Percentiles rank a stretch among this genome's conserved stretches.
These are phyloP conservation scores for Cutaneotrichosporon sp. DNA, from an alignment of 1,284 basidiomycete species.

Conservation along the genomic window DNA sequence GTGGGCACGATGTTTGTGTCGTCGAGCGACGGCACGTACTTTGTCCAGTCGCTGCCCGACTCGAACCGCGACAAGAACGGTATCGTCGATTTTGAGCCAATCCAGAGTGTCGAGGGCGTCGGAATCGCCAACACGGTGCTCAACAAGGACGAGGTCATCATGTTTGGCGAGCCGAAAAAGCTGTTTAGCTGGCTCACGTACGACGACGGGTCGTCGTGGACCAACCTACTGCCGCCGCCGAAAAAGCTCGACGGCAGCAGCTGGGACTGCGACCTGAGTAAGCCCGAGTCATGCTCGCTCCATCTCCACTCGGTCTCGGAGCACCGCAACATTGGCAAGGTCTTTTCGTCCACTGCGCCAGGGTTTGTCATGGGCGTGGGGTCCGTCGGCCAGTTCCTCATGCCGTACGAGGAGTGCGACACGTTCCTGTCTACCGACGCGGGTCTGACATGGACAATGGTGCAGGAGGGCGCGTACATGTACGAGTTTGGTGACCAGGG, in stretches of 20 bases:
- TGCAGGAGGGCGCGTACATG: slow-evolving; percentile 71
- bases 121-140: slow-evolving; percentile 81
- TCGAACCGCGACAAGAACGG: slow-evolving; percentile 84
- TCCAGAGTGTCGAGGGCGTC: slow-evolving; percentile 89
- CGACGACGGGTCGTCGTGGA: slow-evolving; percentile 85
- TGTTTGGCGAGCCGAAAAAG: slow-evolving; percentile 59
- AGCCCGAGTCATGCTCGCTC: slow-evolving; percentile 65
- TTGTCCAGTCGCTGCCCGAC: slow-evolving; percentile 82
- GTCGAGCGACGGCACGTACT: slow-evolving; percentile 90
- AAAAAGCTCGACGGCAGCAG: slow-evolving; percentile 59
- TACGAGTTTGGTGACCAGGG: slow-evolving; percentile 93
- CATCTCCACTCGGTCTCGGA: slow-evolving; percentile 88
- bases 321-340: slow-evolving; percentile 84
- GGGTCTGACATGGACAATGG: slow-evolving; percentile 79
- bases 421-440: slow-evolving; percentile 90
- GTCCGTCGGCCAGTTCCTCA: slow-evolving; percentile 66
- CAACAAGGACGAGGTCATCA: slow-evolving; percentile 76
- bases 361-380: slow-evolving; percentile 95
- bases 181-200: slow-evolving; percentile 78
- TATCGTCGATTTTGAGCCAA: slow-evolving; percentile 87
- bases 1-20: slow-evolving; percentile 90
- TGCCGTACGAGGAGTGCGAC: slow-evolving; percentile 78
- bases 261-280: slow-evolving; percentile 59
- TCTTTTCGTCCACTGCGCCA: slow-evolving; percentile 91
- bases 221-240: slow-evolving; percentile 61